Evolutionary conservation across 768 basidiomycete genomes (phyloP), one percentile per base, ranked within the genome.

Genomic region (Rubroboletus satanas): DNA sequence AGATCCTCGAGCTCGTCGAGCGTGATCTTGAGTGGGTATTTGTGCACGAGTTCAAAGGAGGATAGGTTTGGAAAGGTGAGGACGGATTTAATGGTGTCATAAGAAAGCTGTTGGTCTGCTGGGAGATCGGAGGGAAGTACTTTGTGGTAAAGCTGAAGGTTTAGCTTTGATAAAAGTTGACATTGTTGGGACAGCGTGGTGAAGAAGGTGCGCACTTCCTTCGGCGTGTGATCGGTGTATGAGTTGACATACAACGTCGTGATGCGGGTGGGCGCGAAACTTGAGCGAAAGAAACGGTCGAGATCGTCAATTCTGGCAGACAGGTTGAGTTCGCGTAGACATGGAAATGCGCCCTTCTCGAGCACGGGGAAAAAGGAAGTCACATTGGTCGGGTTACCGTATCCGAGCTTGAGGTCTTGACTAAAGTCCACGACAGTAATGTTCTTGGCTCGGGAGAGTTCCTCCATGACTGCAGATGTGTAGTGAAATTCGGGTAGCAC

Each of bases 161-260:
- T 71, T 11, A 86, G 74, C 12, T 67, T 66, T 15, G 73, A 71
- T 17, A 87, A 72, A n/a, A 69, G 62, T 17, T 71, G 78, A 52
- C 82, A 85, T 42, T 71, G 75, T 28, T 79, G 73, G 5, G 77
- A 69, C 18, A 84, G 61, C 5, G 70, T 68, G n/a, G 60, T 63
- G 37, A 85, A 70, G 46, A 85, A 68, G 0, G 73, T 62, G 46
- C 72, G 71, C 5, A 86, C 54, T 17, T 72, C 63, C 4, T 69
- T 52, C 0, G 82, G 78, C 0, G 73, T 58, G 54, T 83, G 79
- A n/a, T 75, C 61, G 4, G 71, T 60, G 21, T 76, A 71, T 2
- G 79, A 76, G 56, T 83, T 82, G 46, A 85, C 56, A 60, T 78
- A 82, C 7, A 87, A 68, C n/a, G 68, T 68, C 0, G 76, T 79